Percentiles rank a stretch among this genome's conserved stretches.
Evolutionary conservation across 2,329 filamentous ascomycete genomes (phyloP).

Genomic region (Aureobasidium sp.): DNA sequence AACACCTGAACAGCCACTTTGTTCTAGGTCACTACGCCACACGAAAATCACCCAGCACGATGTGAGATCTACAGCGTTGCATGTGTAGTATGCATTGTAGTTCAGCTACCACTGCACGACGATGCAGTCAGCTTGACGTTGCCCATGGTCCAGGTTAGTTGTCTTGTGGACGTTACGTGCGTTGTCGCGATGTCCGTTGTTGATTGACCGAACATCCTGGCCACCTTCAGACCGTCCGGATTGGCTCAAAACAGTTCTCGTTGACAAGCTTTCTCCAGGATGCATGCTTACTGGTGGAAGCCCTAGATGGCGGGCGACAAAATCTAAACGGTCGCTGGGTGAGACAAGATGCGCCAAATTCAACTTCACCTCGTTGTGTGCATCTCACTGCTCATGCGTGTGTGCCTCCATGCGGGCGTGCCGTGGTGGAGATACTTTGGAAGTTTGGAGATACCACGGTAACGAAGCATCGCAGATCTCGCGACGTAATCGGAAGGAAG

Average conservation of each 20-base stretch:
- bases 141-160: neutral
- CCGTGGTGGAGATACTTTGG: conserved; percentile 1
- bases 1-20: neutral
- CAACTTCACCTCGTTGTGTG: neutral
- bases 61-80: conserved; percentile 7
- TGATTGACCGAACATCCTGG: neutral
- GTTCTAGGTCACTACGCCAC: neutral
- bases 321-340: conserved; percentile 1
- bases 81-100: neutral
- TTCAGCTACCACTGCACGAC: neutral
- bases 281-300: neutral
- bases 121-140: conserved; percentile 5
- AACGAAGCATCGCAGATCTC: conserved; percentile 1
- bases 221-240: neutral
- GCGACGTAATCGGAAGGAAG: neutral
- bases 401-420: neutral
- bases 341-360: neutral
- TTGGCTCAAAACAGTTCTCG: neutral
- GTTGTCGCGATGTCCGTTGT: neutral
- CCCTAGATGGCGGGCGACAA: neutral
- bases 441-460: conserved; percentile 6
- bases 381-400: neutral
- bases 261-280: neutral
- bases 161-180: neutral
- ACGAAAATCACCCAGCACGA: conserved; percentile 1